Conservation (phyloP, 2,329 filamentous ascomycete species). For the Nectriaceae sp. region DNA sequence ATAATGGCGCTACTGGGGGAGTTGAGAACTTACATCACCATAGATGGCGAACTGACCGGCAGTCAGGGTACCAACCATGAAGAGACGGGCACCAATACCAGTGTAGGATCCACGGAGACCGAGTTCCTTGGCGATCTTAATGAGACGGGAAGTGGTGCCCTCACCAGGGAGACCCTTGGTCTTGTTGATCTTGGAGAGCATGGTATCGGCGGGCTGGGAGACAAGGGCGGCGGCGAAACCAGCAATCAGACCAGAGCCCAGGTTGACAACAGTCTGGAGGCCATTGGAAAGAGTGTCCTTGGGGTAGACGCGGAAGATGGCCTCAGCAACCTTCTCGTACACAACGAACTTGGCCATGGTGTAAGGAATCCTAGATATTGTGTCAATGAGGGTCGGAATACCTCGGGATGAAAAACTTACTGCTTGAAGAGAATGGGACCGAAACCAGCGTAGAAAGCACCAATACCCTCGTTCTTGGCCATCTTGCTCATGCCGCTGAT, state of each 20-base stretch:
- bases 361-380: conserved; percentile 71
- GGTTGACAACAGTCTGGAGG: conserved; percentile 78
- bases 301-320: conserved; percentile 68
- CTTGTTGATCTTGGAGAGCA: conserved; percentile 97
- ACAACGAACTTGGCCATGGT: conserved; percentile 96
- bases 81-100: conserved; percentile 74
- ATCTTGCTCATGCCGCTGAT: conserved; percentile 82
- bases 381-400: neutral
- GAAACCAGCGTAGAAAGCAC: conserved; percentile 90
- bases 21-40: conserved; percentile 57
- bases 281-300: conserved; percentile 69
- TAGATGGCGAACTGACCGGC: conserved; percentile 90
- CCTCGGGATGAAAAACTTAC: conserved; percentile 30
- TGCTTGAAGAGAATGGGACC: conserved; percentile 74
- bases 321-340: conserved; percentile 84
- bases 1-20: too few relatives aligned
- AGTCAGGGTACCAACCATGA: conserved; percentile 70
- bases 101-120: conserved; percentile 76
- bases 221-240: conserved; percentile 85
- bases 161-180: conserved; percentile 85
- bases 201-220: conserved; percentile 89
- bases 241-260: conserved; percentile 55
- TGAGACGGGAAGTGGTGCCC: conserved; percentile 75
- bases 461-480: conserved; percentile 76
- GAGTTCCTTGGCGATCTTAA: conserved; percentile 89